Base-by-base conservation (phyloP, 805 yeast species). In the Lipomyces yamanashiensis region DNA sequence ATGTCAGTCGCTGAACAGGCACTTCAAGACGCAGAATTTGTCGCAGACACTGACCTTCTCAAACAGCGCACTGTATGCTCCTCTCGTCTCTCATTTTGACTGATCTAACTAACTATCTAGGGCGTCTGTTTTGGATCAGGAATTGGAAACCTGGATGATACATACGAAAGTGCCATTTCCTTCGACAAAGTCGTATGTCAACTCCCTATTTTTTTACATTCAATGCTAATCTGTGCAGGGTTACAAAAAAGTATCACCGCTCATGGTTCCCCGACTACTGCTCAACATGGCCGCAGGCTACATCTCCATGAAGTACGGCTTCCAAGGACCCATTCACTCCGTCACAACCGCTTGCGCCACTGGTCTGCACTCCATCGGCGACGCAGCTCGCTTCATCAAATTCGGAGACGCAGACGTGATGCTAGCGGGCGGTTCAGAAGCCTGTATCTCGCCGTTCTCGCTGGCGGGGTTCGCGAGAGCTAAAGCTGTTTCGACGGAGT, bases 271-370 rank as follows among this genome's bases (percentile, higher is more conserved):
- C 0, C 85, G 84, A 68, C 76, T 93, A 54, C 79, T 95, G 45
- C 84, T 89, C 44, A 95, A 95, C 74, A 95, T 95, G 98, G 97
- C 97, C 0, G 91, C 92, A 0, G 98, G 98, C 2, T 86, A 91
- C 64, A 84, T 95, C 7, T 88, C 97, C 7, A 92, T 95, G 61
- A 82, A 84, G 67, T 84, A 86, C 70, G 88, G 89, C 1, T 78
- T 92, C 45, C 79, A 83, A 70, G 99, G 99, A 0, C 96, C 97
- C 1, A 84, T 89, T 49, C 97, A 92, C 73, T 80, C 96, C 0
- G 95, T 86, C 0, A 84, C 96, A 1, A 92, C 98, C 0, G 99
- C 99, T 0, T 95, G 99, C 79, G 96, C 99, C 3, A 92, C 99
- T 0, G 99, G 99, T 0, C 84, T 88, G 36, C 96, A 95, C 72